These are phyloP conservation scores for Conticribra guillardii DNA, from an alignment of 108 stramenopile species.

Conservation along the genomic window DNA sequence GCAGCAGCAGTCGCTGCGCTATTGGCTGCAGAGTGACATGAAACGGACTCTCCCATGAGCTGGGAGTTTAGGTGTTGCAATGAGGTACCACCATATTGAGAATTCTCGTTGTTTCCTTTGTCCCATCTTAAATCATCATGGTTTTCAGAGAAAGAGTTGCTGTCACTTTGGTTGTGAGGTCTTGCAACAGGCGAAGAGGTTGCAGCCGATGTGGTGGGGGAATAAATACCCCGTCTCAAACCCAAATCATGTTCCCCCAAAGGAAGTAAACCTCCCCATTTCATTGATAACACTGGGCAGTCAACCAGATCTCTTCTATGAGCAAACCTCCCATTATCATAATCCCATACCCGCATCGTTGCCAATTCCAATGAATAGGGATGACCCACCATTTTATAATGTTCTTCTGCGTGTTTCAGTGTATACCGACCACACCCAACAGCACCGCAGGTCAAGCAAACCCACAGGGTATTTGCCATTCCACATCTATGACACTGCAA, in stretches of 20 bases:
- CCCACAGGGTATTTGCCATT: constrained; percentile 86
- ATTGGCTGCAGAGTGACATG: neutral
- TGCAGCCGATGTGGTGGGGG: constrained; percentile 22
- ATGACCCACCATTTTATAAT: constrained; percentile 84
- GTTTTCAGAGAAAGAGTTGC: constrained; percentile 7
- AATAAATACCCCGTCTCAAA: constrained; percentile 1
- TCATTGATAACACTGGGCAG: constrained; percentile 62
- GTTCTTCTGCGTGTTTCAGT: constrained; percentile 82
- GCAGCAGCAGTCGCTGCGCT: neutral
- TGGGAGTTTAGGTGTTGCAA: neutral
- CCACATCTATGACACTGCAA: constrained; percentile 74
- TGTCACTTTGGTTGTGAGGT: constrained; percentile 8
- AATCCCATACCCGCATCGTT: constrained; percentile 96
- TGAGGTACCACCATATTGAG: neutral
- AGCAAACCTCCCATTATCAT: constrained; percentile 80
- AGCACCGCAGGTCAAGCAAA: constrained; percentile 94
- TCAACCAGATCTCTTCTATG: constrained; percentile 86
- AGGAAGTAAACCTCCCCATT: constrained; percentile 23
- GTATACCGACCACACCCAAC: constrained; percentile 97
- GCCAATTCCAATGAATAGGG: constrained; percentile 93
- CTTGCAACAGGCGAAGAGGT: constrained; percentile 3
- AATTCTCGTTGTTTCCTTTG: neutral
- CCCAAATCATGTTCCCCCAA: neutral
- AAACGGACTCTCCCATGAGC: neutral
- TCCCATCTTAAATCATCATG: constrained; percentile 1